Conservation (phyloP, 2,329 filamentous ascomycete genomes). For the Trichophyton mentagrophytes region DNA sequence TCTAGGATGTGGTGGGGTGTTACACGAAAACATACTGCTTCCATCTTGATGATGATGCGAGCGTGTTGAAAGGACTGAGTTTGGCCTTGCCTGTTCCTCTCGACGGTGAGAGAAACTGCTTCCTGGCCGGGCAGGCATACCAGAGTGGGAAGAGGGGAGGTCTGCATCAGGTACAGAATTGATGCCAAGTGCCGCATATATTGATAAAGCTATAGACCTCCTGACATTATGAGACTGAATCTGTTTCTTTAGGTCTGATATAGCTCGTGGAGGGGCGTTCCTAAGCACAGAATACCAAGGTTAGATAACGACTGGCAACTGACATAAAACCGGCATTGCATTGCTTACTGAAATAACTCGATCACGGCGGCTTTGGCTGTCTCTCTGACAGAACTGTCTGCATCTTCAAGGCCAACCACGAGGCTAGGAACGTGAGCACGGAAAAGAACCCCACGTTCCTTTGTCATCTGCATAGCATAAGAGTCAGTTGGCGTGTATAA, state of each 20-base stretch:
- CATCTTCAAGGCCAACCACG: constrained; percentile 79
- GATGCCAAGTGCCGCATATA: constrained; percentile 60
- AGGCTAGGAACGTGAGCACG: constrained; percentile 68
- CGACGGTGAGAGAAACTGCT: constrained; percentile 19
- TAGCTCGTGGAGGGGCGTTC: constrained; percentile 66
- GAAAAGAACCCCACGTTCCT: constrained; percentile 66
- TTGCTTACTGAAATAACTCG: constrained; percentile 62
- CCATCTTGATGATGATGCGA: constrained; percentile 12
- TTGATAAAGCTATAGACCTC: constrained; percentile 70
- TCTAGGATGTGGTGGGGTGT: not conserved
- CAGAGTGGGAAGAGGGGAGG: constrained; percentile 16
- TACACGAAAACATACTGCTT: constrained; percentile 8
- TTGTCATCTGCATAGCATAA: constrained; percentile 53
- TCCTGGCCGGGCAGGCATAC: constrained; percentile 15
- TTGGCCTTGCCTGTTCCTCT: constrained; percentile 18
- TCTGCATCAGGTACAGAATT: constrained; percentile 23
- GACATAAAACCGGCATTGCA: not conserved
- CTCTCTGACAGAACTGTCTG: constrained; percentile 76
- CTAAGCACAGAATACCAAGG: constrained; percentile 29
- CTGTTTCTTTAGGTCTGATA: constrained; percentile 78
- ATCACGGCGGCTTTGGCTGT: constrained; percentile 71
- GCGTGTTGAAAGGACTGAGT: constrained; percentile 13
- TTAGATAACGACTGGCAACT: not conserved
- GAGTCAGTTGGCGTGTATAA: not conserved
- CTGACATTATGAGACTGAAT: constrained; percentile 73